Base-by-base conservation (phyloP, 345 rosid genomes). In the Eucalyptus cladocalyx region DNA sequence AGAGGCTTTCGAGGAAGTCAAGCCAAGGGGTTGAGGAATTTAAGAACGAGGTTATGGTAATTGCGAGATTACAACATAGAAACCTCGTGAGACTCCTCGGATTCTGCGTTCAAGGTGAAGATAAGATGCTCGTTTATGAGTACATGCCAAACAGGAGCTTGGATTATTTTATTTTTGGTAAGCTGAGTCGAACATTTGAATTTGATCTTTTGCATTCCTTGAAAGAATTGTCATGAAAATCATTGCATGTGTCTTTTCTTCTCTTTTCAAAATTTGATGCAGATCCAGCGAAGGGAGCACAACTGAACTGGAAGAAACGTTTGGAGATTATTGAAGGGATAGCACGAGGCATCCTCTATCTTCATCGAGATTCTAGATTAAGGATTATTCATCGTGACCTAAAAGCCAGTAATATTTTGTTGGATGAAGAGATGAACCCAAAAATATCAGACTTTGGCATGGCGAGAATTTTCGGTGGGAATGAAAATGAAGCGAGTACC, bases 361-460 rank as follows among this genome's bases (percentile, higher is more conserved):
- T 96, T 16, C 98, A 96, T 45, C 90, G 95, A 89, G 97, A 95
- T 32, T 95, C 98, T 65, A 94, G 96, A 88, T 92, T 95, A 87
- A 90, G 96, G 89, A 96, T 96, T 69, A 94, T 96, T 86, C 98
- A 96, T 88, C 91, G 98, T 87, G 98, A 96, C 87, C 87, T 96
- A 48, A 96, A 96, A 88, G 93, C 92, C 26, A 95, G 96, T 90
- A 96, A 96, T 89, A 95, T 96, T 88, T 90, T 96, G 88, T 87
- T 96, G 93, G 98, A 96, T 69, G 95, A 89, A 87, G 97, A 94
- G 37, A 96, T 96, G 97, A 95, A 91, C 86, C 98, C 97, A 3
- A 96, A 94, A 89, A 96, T 96, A 49, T 96, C 98, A 47, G 98
- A 96, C 87, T 96, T 96, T 67, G 97, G 97, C 80, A 93, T 94